Percentiles rank a stretch among this genome's conserved stretches.
phyloP scores from a whole-genome alignment of 1,284 basidiomycete species.

The Marasmius oreades region DNA sequence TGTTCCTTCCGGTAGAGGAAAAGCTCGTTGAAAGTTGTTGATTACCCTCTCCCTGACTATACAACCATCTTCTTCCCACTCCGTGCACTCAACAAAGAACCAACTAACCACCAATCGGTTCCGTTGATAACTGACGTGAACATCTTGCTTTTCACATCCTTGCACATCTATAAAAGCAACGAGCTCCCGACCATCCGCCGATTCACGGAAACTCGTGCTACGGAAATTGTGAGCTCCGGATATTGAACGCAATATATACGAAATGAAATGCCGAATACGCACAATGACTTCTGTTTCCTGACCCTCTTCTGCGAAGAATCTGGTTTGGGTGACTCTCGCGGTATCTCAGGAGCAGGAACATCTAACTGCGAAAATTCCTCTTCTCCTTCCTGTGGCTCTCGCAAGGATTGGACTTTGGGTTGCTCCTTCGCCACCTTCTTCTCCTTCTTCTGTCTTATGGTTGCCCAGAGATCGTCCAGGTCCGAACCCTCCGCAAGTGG shows the following conservation, averaged over 20 bases:
- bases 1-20: conserved; percentile 45
- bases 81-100: conserved; percentile 52
- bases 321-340: conserved; percentile 11
- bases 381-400: conserved; percentile 20
- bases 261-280: conserved; percentile 21
- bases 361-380: conserved; percentile 13
- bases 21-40: conserved; percentile 41
- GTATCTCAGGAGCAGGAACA: conserved; percentile 10
- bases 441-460: conserved; percentile 58
- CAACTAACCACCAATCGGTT: conserved; percentile 66
- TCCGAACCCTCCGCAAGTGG: conserved; percentile 27
- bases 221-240: conserved; percentile 14
- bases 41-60: conserved; percentile 58
- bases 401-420: conserved; percentile 63
- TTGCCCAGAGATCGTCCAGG: conserved; percentile 59
- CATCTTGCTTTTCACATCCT: conserved; percentile 64
- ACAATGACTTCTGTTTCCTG: conserved; percentile 59
- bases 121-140: conserved; percentile 67
- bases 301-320: conserved; percentile 28
- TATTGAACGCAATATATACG: conserved; percentile 8
- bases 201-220: conserved; percentile 64
- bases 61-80: conserved; percentile 57
- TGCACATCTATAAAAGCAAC: conserved; percentile 55
- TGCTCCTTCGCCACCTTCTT: conserved; percentile 58
- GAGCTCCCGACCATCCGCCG: conserved; percentile 59